Percentiles rank a stretch among this genome's conserved stretches.
Evolutionary conservation across 441 rosid genomes (phyloP).

Genomic region (Pelargonium australe): DNA sequence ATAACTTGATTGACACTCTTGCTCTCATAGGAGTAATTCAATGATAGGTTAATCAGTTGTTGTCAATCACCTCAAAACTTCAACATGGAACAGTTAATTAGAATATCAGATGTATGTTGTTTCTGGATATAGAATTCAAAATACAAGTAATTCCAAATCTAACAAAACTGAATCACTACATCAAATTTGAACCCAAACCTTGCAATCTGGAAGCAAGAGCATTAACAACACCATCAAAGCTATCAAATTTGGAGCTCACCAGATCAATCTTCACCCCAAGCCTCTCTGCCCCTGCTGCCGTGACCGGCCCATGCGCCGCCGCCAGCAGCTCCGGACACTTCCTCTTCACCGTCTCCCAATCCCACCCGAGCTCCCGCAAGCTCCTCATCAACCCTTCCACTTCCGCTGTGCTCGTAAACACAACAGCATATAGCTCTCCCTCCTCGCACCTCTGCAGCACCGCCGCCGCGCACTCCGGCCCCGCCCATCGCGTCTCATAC

Average conservation of each 20-base stretch:
- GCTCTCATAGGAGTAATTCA: too few relatives aligned
- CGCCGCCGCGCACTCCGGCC: conserved; percentile 33
- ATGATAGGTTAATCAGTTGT: neutral
- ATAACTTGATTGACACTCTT: too few relatives aligned
- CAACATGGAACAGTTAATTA: neutral
- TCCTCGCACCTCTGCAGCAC: conserved; percentile 26
- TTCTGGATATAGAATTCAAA: neutral
- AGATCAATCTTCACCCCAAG: conserved; percentile 42
- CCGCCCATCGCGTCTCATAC: conserved; percentile 53
- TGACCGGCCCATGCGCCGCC: conserved; percentile 56
- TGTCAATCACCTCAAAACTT: neutral
- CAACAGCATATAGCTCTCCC: conserved; percentile 33
- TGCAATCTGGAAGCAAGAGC: conserved; percentile 27
- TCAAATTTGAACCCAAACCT: conserved; percentile 1
- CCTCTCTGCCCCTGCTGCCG: conserved; percentile 50
- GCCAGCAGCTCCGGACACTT: conserved; percentile 40
- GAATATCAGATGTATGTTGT: neutral
- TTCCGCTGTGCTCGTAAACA: conserved; percentile 51
- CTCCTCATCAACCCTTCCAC: conserved; percentile 50
- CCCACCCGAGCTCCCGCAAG: conserved; percentile 35
- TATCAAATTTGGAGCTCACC: conserved; percentile 32
- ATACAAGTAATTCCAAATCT: neutral
- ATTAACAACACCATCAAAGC: conserved; percentile 43
- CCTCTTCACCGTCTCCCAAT: conserved; percentile 36
- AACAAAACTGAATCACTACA: neutral